These are phyloP conservation scores for Eimeria nieschulzi DNA, from an alignment of 169 alveolate genomes.

Conservation along the genomic window DNA sequence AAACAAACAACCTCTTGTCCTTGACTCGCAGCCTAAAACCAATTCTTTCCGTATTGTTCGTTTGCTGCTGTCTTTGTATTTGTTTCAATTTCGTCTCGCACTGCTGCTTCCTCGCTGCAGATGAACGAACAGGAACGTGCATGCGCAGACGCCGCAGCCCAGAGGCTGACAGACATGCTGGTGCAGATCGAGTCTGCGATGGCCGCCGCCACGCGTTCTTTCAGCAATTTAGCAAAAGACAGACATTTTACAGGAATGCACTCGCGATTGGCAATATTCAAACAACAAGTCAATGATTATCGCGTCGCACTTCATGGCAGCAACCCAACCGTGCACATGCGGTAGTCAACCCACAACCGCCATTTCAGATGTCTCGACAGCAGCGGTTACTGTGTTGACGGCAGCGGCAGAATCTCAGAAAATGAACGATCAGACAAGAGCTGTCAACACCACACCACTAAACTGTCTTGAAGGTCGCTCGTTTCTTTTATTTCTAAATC, in stretches of 20 bases:
- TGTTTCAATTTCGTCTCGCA: not conserved
- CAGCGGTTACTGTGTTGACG: too few species aligned
- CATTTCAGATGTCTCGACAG: not conserved
- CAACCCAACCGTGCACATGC: not conserved
- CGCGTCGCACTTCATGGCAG: slow-evolving; percentile 24
- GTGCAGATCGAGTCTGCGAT: slow-evolving; percentile 29
- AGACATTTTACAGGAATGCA: not conserved
- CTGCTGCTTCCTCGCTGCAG: slow-evolving; percentile 1
- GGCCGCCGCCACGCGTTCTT: slow-evolving; percentile 2
- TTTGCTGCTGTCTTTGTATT: not conserved
- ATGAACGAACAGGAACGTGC: slow-evolving; percentile 46
- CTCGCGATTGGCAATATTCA: slow-evolving; percentile 28
- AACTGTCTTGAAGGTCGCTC: too few species aligned
- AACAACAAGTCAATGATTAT: slow-evolving; percentile 40
- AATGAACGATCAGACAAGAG: too few species aligned
- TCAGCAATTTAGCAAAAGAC: not conserved
- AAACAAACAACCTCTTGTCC: not conserved
- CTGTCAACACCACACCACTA: too few species aligned
- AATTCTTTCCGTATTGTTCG: not conserved
- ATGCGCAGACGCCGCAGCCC: slow-evolving; percentile 34
- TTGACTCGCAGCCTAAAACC: not conserved
- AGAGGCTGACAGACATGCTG: slow-evolving; percentile 26
- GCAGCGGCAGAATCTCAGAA: too few species aligned
- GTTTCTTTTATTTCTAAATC: too few species aligned
- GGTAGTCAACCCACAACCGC: not conserved